phyloP scores from a whole-genome alignment of 208 protist species.

The Crithidia expoeki region DNA sequence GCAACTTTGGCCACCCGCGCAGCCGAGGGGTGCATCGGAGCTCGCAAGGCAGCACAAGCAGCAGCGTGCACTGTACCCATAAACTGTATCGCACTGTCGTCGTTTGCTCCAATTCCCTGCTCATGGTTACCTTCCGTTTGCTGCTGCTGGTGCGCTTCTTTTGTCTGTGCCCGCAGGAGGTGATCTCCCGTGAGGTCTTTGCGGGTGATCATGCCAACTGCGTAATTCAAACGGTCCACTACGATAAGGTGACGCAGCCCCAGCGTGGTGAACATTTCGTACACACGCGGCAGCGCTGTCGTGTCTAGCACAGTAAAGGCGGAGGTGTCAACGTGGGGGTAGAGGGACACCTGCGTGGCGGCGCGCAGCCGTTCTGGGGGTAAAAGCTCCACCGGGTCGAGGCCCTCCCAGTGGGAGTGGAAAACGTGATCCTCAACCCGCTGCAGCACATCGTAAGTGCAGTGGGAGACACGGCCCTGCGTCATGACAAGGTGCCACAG shows the following conservation, averaged over 20 bases:
- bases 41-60: conserved; percentile 13
- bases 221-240: conserved; percentile 42
- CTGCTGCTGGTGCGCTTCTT: not conserved
- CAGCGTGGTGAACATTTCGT: conserved; percentile 57
- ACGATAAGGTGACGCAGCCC: conserved; percentile 59
- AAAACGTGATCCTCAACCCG: conserved; percentile 38
- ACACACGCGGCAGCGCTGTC: conserved; percentile 49
- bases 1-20: conserved; percentile 27
- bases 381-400: conserved; percentile 23
- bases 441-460: conserved; percentile 41
- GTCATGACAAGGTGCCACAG: conserved; percentile 57
- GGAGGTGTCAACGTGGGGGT: conserved; percentile 60
- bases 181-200: conserved; percentile 53
- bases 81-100: not conserved
- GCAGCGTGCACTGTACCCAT: not conserved
- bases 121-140: no score
- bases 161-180: conserved; percentile 19
- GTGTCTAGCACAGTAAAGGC: conserved; percentile 53
- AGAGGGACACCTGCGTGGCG: conserved; percentile 37
- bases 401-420: conserved; percentile 23
- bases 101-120: not conserved
- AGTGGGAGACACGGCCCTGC: conserved; percentile 28
- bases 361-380: not conserved
- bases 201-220: conserved; percentile 60
- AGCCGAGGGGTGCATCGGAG: conserved; percentile 27